Base-by-base conservation (phyloP, 768 basidiomycete genomes). In the Trametes cingulata region DNA sequence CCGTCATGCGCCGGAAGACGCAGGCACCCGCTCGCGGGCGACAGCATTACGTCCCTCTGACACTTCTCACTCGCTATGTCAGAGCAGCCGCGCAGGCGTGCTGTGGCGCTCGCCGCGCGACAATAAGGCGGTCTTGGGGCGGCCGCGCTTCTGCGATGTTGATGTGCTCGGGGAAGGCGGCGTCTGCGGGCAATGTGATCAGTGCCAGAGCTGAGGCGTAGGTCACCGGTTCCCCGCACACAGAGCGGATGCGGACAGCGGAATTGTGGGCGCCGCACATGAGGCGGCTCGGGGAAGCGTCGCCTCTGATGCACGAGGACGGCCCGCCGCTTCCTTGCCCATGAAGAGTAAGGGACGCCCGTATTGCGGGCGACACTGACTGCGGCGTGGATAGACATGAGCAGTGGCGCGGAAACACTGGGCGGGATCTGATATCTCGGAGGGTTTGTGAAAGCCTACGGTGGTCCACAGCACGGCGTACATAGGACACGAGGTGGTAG, bases 181-280 rank as follows among this genome's bases (percentile, higher is more conserved):
- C 45, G 12, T 27, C 45, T 25, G 45, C 45, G 24, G 10, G 20
- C 24, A 14, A 24, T 13, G 24, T 47, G 45, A 47, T 47, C 24
- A 47, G 45, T 47, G 8, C 20, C 29, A 45, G 6, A 10, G 49
- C 29, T 37, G n/a, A 45, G n/a, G n/a, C 19, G 35, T 15, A n/a
- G 35, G 49, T 33, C 33, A 50, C 6, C 41, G 27, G 41, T 17
- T 17, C 25, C 25, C 25, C 39, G 52, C 33, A 37, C 6, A 17
- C 9, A 13, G 19, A 9, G 39, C 39, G 27, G 13, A 6, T 19
- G 20, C 39, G 27, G n/a, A 15, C 17, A 42, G 40, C 19, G 56
- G 50, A 52, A 52, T 12, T 58, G 57, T 58, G 57, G 57, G 50
- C 20, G 55, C 46, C 55, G n/a, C 25, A 40, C 55, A 56, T 24